These are phyloP conservation scores for Urostyla sp. DNA, from an alignment of 73 alveolate genomes.

Conservation along the genomic window DNA sequence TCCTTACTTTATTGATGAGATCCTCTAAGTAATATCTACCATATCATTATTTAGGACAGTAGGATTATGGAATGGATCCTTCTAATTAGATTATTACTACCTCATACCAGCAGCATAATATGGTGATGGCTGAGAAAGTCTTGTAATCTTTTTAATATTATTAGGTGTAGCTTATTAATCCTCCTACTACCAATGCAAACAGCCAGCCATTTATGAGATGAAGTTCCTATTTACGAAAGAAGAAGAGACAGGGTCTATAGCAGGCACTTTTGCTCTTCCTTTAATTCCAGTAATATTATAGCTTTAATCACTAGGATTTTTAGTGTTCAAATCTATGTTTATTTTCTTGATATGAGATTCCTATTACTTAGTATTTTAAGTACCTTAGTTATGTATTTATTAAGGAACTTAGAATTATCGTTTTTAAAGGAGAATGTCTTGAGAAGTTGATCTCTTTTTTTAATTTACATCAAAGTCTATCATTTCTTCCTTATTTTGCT, in stretches of 20 bases:
- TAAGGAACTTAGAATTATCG: not conserved
- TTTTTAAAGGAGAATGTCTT: not conserved
- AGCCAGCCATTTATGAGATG: slow-evolving; percentile 1
- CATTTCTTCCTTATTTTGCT: too few species aligned
- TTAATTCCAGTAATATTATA: slow-evolving; percentile 19
- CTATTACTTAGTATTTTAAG: too few species aligned
- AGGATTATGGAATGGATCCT: too few species aligned
- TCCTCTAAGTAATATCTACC: too few species aligned
- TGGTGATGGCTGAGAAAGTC: too few species aligned
- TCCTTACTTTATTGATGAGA: too few species aligned
- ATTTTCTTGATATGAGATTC: slow-evolving; percentile 27
- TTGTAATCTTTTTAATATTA: too few species aligned
- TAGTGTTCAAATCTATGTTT: not conserved
- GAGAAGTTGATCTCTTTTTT: not conserved
- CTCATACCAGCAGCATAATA: too few species aligned
- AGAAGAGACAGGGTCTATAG: slow-evolving; percentile 10
- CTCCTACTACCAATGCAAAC: slow-evolving; percentile 20
- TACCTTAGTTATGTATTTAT: slow-evolving; percentile 9
- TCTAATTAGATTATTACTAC: too few species aligned
- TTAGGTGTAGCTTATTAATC: too few species aligned
- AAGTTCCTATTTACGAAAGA: slow-evolving; percentile 36
- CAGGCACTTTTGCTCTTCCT: slow-evolving; percentile 11
- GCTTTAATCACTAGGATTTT: not conserved
- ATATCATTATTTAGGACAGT: too few species aligned
- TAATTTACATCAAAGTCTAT: not conserved